phyloP scores from a whole-genome alignment of 768 basidiomycete species.

The Strobilomyces confusus region DNA sequence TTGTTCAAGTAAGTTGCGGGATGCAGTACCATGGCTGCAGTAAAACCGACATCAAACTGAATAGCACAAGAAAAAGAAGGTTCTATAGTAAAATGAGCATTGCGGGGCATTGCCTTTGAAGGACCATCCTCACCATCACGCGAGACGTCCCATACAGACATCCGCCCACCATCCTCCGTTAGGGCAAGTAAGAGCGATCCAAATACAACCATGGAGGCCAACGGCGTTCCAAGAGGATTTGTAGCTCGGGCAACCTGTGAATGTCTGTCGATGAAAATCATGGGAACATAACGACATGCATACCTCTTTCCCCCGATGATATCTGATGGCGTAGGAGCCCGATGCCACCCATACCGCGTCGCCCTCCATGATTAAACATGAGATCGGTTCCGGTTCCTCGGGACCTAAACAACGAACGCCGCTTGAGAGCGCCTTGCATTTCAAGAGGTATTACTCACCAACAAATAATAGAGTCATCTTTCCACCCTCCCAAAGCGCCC shows the following conservation, averaged over 20 bases:
- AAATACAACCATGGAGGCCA: conserved; percentile 73
- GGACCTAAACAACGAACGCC: conserved; percentile 52
- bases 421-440: neutral
- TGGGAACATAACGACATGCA: neutral
- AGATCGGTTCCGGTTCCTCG: conserved; percentile 70
- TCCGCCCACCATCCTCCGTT: conserved; percentile 68
- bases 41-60: conserved; percentile 78
- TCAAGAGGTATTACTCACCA: conserved; percentile 48
- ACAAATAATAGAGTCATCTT: conserved; percentile 92
- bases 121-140: conserved; percentile 45
- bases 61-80: conserved; percentile 48
- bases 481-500: conserved; percentile 96
- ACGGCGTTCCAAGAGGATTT: conserved; percentile 58
- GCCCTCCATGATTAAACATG: conserved; percentile 75
- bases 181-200: conserved; percentile 78
- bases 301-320: conserved; percentile 86
- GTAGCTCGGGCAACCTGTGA: conserved; percentile 47
- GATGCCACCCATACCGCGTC: conserved; percentile 83
- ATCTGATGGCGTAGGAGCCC: conserved; percentile 67
- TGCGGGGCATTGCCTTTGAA: neutral
- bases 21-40: conserved; percentile 82
- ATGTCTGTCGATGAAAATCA: conserved; percentile 5
- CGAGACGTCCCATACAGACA: conserved; percentile 76
- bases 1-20: conserved; percentile 98
- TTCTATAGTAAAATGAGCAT: conserved; percentile 16